Evolutionary conservation across 345 rosid genomes (phyloP).

Genomic region (Geranium rotundifolium): DNA sequence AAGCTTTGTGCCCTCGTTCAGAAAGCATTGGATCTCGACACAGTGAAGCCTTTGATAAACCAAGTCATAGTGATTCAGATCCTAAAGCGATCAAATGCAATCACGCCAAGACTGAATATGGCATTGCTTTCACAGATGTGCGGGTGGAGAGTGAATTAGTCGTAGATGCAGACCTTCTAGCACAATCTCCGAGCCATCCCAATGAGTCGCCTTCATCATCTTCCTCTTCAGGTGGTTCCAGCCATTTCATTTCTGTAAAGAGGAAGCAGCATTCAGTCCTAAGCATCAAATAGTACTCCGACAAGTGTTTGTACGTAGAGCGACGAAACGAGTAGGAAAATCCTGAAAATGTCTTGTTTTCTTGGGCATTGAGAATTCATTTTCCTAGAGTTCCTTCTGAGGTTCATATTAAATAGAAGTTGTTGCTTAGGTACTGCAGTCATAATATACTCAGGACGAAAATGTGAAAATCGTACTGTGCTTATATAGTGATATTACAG

Average conservation of each 20-base stretch:
- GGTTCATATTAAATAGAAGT: neutral
- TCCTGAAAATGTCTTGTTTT: neutral
- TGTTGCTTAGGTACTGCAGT: too few relatives aligned
- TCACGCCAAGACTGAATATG: neutral
- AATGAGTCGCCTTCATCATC: neutral
- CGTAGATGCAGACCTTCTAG: neutral
- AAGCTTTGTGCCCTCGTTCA: conserved; percentile 38
- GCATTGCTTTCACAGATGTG: too few relatives aligned
- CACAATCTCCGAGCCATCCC: neutral
- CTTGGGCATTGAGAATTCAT: neutral
- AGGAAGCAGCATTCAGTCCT: too few relatives aligned
- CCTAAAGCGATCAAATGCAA: neutral
- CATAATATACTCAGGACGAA: neutral
- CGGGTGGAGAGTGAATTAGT: too few relatives aligned
- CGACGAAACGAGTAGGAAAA: neutral
- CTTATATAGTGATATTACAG: too few relatives aligned
- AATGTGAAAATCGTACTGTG: neutral
- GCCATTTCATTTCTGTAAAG: too few relatives aligned
- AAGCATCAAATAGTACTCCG: too few relatives aligned
- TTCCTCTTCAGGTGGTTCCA: too few relatives aligned
- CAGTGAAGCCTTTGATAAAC: conserved; percentile 14
- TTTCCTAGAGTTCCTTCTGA: neutral
- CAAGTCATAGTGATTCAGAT: neutral
- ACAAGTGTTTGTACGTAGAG: too few relatives aligned
- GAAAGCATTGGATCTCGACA: conserved; percentile 15